Base-by-base conservation (phyloP, 345 rosid species). In the Dipteronia dyeriana region DNA sequence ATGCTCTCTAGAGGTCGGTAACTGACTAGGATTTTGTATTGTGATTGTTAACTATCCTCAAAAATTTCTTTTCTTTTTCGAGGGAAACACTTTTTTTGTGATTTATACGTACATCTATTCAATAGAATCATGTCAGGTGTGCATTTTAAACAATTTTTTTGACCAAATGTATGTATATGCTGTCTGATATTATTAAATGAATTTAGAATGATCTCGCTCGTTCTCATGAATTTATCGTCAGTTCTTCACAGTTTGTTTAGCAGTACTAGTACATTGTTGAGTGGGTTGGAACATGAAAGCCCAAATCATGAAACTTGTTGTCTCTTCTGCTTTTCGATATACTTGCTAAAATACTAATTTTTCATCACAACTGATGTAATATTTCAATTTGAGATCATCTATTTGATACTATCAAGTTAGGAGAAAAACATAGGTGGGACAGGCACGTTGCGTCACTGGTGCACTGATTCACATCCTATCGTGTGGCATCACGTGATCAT, bases 251-350 rank as follows among this genome's bases (percentile, higher is more conserved):
- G 38, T 34, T 16, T 39, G 54, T 38, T 1, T 1, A 26, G 51
- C 31, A 56, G 51, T 38, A 9, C 19, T 3, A 9, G 54, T 73
- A 10, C 45, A 23, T 57, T 41, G 17, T 59, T n/a, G 5, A 60
- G n/a, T 41, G 68, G 57, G n/a, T 34, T 34, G 20, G 49, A 41
- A 20, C 66, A 56, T 69, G 75, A 17, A 59, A 20, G 63, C 63
- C 63, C 63, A 59, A 20, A 59, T 26, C 45, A 41, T 7, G 45
- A 45, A 45, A 45, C 49, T 45, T 45, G 0, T 45, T 45, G 13
- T 45, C 49, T 9, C 49, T 45, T 41, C 9, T 41, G 2, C 45
- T 41, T 41, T 41, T 41, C 45, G 9, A 41, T 41, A 41, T 34
- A 34, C 38, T 34, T 4, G 6, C 6, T 41, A 8, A 41, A 41